A percentile compares a stretch with the other conserved stretches of the same genome.
These are phyloP conservation scores for Chalciporus piperatus DNA, from an alignment of 768 basidiomycete genomes.

Conservation along the genomic window DNA sequence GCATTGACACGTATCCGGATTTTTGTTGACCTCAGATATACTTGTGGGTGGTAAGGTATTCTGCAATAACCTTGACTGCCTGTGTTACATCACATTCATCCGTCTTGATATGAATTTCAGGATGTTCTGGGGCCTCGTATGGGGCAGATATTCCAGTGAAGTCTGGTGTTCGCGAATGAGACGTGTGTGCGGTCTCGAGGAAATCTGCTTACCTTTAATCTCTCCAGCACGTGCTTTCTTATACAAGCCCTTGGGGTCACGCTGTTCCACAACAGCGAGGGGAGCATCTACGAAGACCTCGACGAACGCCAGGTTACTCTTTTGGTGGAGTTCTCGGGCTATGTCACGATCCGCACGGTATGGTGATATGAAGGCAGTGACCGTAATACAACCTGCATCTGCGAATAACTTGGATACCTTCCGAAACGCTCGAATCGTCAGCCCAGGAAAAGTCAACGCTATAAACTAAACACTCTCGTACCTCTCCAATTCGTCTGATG, in stretches of 20 bases:
- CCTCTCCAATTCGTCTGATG: constrained; percentile 96
- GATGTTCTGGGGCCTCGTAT: constrained; percentile 81
- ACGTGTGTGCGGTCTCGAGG: neutral
- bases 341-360: constrained; percentile 82
- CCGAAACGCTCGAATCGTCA: constrained; percentile 1
- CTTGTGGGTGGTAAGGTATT: constrained; percentile 71
- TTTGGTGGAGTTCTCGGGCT: constrained; percentile 79
- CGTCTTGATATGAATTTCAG: constrained; percentile 93
- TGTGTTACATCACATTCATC: constrained; percentile 73
- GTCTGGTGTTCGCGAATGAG: constrained; percentile 48
- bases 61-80: constrained; percentile 73
- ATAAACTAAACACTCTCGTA: constrained; percentile 31
- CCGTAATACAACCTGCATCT: constrained; percentile 77
- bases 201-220: constrained; percentile 72
- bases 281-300: constrained; percentile 97
- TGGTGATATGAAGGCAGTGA: constrained; percentile 99
- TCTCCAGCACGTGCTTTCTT: constrained; percentile 94
- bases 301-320: constrained; percentile 73
- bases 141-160: constrained; percentile 98
- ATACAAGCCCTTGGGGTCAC: constrained; percentile 97
- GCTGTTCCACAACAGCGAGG: constrained; percentile 78
- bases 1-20: constrained; percentile 10
- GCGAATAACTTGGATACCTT: constrained; percentile 95
- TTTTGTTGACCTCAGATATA: constrained; percentile 42
- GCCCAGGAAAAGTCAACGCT: constrained; percentile 8